Evolutionary conservation across 192 early-diverging fungal genomes (phyloP), one percentile per base, ranked within the genome.

Genomic region (Umbelopsis ramanniana): DNA sequence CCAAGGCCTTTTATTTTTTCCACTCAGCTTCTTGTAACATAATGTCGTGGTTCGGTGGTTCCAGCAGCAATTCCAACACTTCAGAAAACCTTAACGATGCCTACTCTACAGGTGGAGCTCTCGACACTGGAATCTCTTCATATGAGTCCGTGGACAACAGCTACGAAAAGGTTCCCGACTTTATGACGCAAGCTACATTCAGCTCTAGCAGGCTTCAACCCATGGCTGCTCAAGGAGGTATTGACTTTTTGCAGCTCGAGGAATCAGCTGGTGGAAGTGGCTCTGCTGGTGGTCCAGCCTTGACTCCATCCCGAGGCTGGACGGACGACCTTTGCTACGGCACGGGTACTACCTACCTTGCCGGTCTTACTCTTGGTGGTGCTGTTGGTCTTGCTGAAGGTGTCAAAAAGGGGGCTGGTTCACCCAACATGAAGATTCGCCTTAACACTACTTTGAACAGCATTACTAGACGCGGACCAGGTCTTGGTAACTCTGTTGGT

Each of bases 261-360:
- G 79, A 79, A 22, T 68, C 73, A 21, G 52, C 77, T 17, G 78
- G 74, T 48, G 73, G 84, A 37, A 52, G 80, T n/a, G 73, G 54
- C 23, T 38, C 71, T 19, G 54, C 71, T 55, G 57, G 80, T 11
- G 73, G 71, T 24, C 37, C 48, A 40, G 83, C 79, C 14, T 80
- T 89, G n/a, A 66, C 92, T 68, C 91, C 93, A 52, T 89, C 88
- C 79, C 88, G 93, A 75, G 89, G 92, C 43, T 89, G 89, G 87
- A 84, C 87, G 46, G 93, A 94, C 72, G 92, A 93, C 81, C 85
- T 94, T 19, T 92, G 91, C 83, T 94, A 94, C 80, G 93, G 93
- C 48, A 92, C 92, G 7, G 93, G 93, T 15, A 86, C 90, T 7
- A 86, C 90, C 74, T 94, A 94, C 75, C 81, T 94, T 68, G 79